Evolutionary conservation across 202 grass and related monocot species (phyloP).

Genomic region (Digitaria exilis): DNA sequence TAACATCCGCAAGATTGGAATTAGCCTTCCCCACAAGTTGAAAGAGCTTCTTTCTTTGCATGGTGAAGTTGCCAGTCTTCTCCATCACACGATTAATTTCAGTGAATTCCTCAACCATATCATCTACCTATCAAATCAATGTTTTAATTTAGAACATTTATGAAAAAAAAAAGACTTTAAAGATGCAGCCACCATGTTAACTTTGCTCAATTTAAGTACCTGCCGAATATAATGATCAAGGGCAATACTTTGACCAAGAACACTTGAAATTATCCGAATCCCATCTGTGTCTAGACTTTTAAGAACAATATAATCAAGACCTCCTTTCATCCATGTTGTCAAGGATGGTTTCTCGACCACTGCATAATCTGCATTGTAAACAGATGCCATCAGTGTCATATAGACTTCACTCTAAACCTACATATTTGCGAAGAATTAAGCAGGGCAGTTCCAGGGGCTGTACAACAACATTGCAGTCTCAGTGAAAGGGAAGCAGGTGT

Average conservation of each 20-base stretch:
- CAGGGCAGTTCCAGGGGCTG: background rate
- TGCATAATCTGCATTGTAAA: constrained; percentile 71
- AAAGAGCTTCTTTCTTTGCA: constrained; percentile 93
- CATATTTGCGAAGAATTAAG: constrained; percentile 1
- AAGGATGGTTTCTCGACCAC: constrained; percentile 82
- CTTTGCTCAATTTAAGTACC: constrained; percentile 52
- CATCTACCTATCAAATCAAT: constrained; percentile 67
- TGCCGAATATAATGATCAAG: constrained; percentile 93
- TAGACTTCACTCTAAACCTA: background rate
- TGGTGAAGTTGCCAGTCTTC: constrained; percentile 85
- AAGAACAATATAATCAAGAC: constrained; percentile 87
- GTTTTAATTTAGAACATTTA: constrained; percentile 2
- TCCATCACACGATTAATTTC: constrained; percentile 95
- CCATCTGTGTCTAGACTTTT: constrained; percentile 90
- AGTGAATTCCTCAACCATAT: constrained; percentile 97
- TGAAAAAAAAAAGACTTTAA: background rate
- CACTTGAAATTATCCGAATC: constrained; percentile 82
- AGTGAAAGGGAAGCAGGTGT: background rate
- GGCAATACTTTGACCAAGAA: constrained; percentile 97
- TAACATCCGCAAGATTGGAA: constrained; percentile 93
- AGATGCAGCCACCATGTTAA: constrained; percentile 4
- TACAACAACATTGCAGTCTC: background rate
- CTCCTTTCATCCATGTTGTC: constrained; percentile 88
- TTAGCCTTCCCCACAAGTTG: constrained; percentile 96
- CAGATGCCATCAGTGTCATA: background rate